These are phyloP conservation scores for Aspergillus sp. DNA, from an alignment of 2,329 filamentous ascomycete genomes.

Conservation along the genomic window DNA sequence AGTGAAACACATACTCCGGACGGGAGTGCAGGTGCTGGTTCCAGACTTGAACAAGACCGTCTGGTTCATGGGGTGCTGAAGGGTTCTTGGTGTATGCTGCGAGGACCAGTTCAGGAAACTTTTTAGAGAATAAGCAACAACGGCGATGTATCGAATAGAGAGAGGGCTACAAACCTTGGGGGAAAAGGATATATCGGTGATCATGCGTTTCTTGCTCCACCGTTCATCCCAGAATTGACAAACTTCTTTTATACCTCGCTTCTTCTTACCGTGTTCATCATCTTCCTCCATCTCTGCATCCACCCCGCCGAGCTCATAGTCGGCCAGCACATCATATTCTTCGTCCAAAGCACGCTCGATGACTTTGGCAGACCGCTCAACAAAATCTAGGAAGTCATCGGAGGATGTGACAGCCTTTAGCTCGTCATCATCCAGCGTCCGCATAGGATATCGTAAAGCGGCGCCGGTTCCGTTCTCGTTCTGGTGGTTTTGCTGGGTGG, in stretches of 20 bases:
- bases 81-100: conserved; percentile 98
- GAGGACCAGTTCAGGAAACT: conserved; percentile 87
- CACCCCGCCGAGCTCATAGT: conserved; percentile 82
- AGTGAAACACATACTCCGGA: conserved; percentile 95
- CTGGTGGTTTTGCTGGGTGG: conserved; percentile 58
- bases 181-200: conserved; percentile 93
- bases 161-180: conserved; percentile 64
- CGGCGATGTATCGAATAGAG: not conserved
- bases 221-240: conserved; percentile 92
- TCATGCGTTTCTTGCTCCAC: conserved; percentile 97
- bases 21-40: conserved; percentile 93
- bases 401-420: conserved; percentile 88
- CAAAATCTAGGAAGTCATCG: conserved; percentile 91
- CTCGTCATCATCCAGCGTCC: conserved; percentile 82
- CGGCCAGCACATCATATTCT: conserved; percentile 93
- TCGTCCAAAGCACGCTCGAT: conserved; percentile 94
- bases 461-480: conserved; percentile 46
- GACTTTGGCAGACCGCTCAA: conserved; percentile 94
- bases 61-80: conserved; percentile 88
- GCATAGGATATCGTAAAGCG: conserved; percentile 70
- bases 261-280: conserved; percentile 58
- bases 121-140: conserved; percentile 6
- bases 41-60: conserved; percentile 95
- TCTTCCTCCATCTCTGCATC: conserved; percentile 79
- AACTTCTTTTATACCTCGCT: conserved; percentile 69